phyloP scores from a whole-genome alignment of 1,139 yeast genomes.

The Hemisphaericaspora lyxosophila region DNA sequence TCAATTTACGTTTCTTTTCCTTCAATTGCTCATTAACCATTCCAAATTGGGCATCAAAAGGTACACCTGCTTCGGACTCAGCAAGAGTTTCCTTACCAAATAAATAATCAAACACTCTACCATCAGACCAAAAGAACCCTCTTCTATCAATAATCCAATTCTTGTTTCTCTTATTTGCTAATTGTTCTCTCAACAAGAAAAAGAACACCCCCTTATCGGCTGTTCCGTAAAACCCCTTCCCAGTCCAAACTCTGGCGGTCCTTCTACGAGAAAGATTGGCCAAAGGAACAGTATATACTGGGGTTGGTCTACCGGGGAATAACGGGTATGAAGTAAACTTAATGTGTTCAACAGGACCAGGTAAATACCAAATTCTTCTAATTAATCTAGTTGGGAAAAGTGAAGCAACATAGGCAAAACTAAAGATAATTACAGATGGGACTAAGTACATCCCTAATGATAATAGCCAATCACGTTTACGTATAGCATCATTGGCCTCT shows the following conservation, averaged over 20 bases:
- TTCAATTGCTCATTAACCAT: constrained; percentile 40
- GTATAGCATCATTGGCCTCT: constrained; percentile 26
- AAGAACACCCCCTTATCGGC: constrained; percentile 72
- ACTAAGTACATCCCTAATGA: constrained; percentile 29
- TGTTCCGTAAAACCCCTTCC: constrained; percentile 84
- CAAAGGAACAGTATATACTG: constrained; percentile 68
- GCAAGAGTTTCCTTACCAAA: constrained; percentile 77
- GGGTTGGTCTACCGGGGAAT: constrained; percentile 75
- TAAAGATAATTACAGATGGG: constrained; percentile 39
- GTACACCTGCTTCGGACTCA: constrained; percentile 73
- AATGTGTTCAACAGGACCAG: constrained; percentile 55
- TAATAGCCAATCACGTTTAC: constrained; percentile 41
- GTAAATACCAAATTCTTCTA: constrained; percentile 75
- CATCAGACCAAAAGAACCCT: constrained; percentile 91
- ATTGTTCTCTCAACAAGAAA: constrained; percentile 62
- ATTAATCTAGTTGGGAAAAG: constrained; percentile 65
- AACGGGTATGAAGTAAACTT: constrained; percentile 73
- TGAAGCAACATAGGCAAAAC: constrained; percentile 46
- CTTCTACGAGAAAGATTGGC: constrained; percentile 55
- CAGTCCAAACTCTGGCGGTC: constrained; percentile 74
- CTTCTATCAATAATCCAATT: constrained; percentile 83
- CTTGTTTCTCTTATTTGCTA: constrained; percentile 32
- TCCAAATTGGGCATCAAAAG: constrained; percentile 59
- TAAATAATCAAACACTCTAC: constrained; percentile 74
- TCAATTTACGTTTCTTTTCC: constrained; percentile 39